Base-by-base conservation (phyloP, 2,329 filamentous ascomycete genomes). In the Raffaelea ambrosiae region DNA sequence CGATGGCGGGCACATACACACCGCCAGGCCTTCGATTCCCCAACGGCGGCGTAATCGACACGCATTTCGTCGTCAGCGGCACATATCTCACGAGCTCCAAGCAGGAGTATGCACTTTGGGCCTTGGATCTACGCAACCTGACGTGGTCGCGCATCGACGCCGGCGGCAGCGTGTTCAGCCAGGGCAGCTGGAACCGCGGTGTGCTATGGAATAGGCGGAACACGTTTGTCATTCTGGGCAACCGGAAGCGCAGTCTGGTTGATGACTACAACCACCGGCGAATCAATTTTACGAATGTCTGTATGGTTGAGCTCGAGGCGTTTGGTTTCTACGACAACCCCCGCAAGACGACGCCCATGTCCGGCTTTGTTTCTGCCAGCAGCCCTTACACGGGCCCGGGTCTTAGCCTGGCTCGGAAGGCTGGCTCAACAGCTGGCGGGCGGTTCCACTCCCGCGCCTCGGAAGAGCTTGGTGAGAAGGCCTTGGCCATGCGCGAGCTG, bases 271-370 rank as follows among this genome's bases (percentile, higher is more conserved):
- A 97, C 62, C 93, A 97, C 60, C 85, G 93, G 11, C 84, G 93
- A 22, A 94, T 98, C 66, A 98, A 98, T 65, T 98, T 97, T 63
- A 87, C 86, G 10, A 94, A 98, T 60, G 82, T 97, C 23, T 97
- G 93, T 64, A 86, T 97, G 75, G 91, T 98, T 9, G 93, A 98
- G 65, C 73, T 98, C 11, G 93, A 98, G 62, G 90, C 93, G 0
- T 98, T 97, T 69, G 93, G 93, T 1, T 82, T 98, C 40, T 97
- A 96, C 63, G 91, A 97, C 61, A 98, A 97, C 62, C 90, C 93
- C 11, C 81, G 90, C 54, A 86, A 84, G 61, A 80, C 76, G 1
- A 72, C 79, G 4, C 86, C 91, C 1, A 81, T 88, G 57, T 94
- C 89, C 1, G 85, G 83, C 10, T 96, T 93, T 63, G 74, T 84